Base-by-base conservation (phyloP, 2,329 filamentous ascomycete species). In the Colletotrichum ledebouriae region DNA sequence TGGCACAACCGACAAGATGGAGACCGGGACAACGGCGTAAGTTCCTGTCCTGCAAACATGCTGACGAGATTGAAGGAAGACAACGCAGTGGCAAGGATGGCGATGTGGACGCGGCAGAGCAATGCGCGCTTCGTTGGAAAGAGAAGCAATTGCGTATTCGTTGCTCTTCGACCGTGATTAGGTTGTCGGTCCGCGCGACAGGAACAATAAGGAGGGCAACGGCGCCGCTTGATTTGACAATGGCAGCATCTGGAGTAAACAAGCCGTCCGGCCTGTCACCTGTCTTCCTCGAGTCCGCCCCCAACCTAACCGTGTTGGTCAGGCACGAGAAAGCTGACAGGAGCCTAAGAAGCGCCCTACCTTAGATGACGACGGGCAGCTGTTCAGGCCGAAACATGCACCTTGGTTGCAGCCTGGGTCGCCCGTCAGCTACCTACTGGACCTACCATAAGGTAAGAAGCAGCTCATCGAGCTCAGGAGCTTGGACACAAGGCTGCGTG, bases 221-320 rank as follows among this genome's bases (percentile, higher is more conserved):
- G 41, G 49, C 57, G 47, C 29, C 46, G 69, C 49, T 71, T 76
- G 72, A 78, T 79, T 79, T 73, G 78, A 72, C 77, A 78, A 79
- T 79, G 73, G 73, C 72, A 63, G n/a, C 67, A 6, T 53, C 58
- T 39, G 29, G 29, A 61, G 57, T 69, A 67, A 67, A 69, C 63
- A 68, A 68, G 63, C 44, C 63, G 44, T 17, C 25, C 42, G 41
- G 47, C 67, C 56, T 69, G 63, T 69, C 61, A 59, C 39, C 44
- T 61, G 66, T 69, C 56, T 53, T 46, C 37, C 53, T 64, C 37
- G 20, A 53, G 60, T 42, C 42, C 25, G 56, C 47, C 47, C 66
- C 47, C 46, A 53, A 64, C 47, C 65, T 59, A 55, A 56, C 49
- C 47, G 25, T 42, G 17, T 47, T 46, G 41, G 63, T 65, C 70